A percentile compares a stretch with the other conserved stretches of the same genome.
Conservation (phyloP, 441 rosid genomes). For the Flueggea neowawraea region DNA sequence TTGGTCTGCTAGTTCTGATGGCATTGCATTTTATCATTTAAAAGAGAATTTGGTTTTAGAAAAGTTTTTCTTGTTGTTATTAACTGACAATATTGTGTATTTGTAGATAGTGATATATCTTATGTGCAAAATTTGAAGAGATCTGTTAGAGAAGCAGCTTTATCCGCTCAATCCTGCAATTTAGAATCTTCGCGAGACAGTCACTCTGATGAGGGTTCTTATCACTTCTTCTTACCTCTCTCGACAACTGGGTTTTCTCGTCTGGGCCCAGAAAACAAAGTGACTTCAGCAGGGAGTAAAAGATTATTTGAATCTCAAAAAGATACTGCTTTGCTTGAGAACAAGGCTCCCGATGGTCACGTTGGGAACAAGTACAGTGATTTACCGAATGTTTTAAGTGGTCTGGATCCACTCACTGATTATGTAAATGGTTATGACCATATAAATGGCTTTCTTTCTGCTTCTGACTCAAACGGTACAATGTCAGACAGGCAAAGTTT, state of each 20-base stretch:
- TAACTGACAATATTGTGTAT: constrained; percentile 20
- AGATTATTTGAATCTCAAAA: constrained; percentile 48
- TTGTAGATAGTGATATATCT: constrained; percentile 63
- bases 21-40: constrained; percentile 1
- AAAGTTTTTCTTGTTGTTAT: constrained; percentile 7
- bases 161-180: constrained; percentile 58
- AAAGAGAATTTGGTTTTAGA: constrained; percentile 2
- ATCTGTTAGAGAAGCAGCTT: constrained; percentile 93
- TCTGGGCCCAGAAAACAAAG: constrained; percentile 47
- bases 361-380: constrained; percentile 56
- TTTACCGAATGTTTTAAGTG: constrained; percentile 53
- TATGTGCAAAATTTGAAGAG: constrained; percentile 81
- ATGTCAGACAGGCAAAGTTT: constrained; percentile 52
- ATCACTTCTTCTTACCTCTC: constrained; percentile 87
- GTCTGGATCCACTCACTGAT: constrained; percentile 65
- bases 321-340: constrained; percentile 42
- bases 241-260: constrained; percentile 58
- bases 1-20: too few relatives aligned
- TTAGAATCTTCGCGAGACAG: constrained; percentile 70
- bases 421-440: constrained; percentile 55
- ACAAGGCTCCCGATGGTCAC: constrained; percentile 38
- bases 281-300: constrained; percentile 44
- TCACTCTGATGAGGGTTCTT: constrained; percentile 79
- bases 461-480: constrained; percentile 56
- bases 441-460: constrained; percentile 71